Base-by-base conservation (phyloP, 352 stramenopile species). In the Globisporangium orthogonon region DNA sequence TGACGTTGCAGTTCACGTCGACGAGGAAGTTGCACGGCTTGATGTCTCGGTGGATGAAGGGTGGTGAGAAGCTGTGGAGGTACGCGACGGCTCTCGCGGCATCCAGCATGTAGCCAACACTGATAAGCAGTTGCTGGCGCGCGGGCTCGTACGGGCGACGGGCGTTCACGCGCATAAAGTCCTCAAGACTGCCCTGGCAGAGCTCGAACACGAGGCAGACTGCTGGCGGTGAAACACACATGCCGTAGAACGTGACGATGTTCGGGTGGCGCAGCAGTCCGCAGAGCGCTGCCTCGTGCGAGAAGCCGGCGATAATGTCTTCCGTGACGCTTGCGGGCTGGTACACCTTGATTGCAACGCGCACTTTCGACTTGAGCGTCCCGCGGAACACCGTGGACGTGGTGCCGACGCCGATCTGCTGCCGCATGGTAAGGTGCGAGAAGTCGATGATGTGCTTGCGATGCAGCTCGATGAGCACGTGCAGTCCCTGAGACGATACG, bases 11-110 rank as follows among this genome's bases (percentile, higher is more conserved):
- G 44, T 50, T 23, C 13, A n/a, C 60, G 31, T 59, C 78, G 71
- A 46, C 84, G 77, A 50, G 84, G 53, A 50, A 89, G 70, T 98
- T 99, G 23, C 92, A 97, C 46, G 95, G 95, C 62, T 98, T 98
- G 31, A 99, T 88, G 65, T 98, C 96, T 6, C 79, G 74, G 41
- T 95, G 85, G 50, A 95, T 69, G 58, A 94, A 82, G 9, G 71
- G 69, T 35, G 75, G 76, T 14, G 71, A 78, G 54, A 86, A 85
- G 46, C 71, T 83, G 62, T 89, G 78, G 50, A 89, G 59, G 43
- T 89, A 89, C 44, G 76, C 78, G 31, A 89, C 70, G 10, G 73
- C 74, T 1, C 78, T 63, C 7, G 76, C 74, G 3, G 75, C 71
- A 31, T 88, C 78, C 31, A 86, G 67, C 74, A 88, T 83, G 37